These are phyloP conservation scores for Plantago elongata DNA, from an alignment of 257 asterid species.

Conservation along the genomic window DNA sequence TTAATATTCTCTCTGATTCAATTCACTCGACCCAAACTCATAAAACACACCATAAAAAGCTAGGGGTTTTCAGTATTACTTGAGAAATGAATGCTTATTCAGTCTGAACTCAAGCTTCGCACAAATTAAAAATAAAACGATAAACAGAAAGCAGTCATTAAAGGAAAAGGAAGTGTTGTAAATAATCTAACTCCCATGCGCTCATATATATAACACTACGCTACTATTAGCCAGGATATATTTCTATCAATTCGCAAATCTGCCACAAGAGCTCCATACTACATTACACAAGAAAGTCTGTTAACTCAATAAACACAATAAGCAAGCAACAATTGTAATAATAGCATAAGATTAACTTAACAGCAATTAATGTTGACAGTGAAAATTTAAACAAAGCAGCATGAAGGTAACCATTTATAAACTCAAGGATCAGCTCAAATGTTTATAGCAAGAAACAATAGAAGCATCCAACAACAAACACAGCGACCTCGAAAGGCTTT, in stretches of 20 bases:
- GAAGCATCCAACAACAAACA: constrained; percentile 16
- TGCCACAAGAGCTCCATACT: no score
- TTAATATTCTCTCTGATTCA: no score
- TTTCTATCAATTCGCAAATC: no score
- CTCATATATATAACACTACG: no score
- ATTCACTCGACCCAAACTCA: no score
- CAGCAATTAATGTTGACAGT: constrained; percentile 3
- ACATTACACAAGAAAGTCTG: no score
- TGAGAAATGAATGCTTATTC: not conserved
- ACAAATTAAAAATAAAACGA: not conserved
- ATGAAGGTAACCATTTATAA: constrained; percentile 1
- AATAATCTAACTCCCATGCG: no score
- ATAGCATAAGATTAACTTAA: not conserved
- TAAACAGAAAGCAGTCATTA: not conserved
- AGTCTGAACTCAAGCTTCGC: not conserved
- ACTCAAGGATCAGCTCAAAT: constrained; percentile 17
- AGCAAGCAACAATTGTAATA: no score
- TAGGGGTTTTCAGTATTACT: not conserved
- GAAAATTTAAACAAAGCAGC: constrained; percentile 4
- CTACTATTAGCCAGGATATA: no score
- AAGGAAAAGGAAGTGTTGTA: no score
- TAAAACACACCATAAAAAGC: no score
- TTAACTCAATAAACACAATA: no score
- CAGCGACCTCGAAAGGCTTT: constrained; percentile 7
- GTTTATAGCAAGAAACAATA: constrained; percentile 20